Percentiles rank a stretch among this genome's conserved stretches.
Evolutionary conservation across 2,329 filamentous ascomycete species (phyloP).

Genomic region (Neofusicoccum kwambonambiense): DNA sequence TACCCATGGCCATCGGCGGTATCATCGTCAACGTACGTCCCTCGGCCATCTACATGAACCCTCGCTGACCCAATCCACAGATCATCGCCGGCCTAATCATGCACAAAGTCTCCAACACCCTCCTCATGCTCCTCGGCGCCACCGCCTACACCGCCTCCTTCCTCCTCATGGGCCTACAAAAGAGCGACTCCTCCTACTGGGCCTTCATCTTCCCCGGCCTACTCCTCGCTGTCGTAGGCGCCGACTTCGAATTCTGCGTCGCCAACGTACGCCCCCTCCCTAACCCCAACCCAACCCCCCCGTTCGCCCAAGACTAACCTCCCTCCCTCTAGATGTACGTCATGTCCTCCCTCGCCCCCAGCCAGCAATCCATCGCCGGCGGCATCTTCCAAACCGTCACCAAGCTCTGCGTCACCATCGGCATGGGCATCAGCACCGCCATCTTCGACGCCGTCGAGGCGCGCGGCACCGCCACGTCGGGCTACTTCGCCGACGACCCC

Average conservation of each 20-base stretch:
- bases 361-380: conserved; percentile 66
- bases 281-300: too few relatives aligned
- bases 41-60: not conserved
- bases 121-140: conserved; percentile 57
- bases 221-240: conserved; percentile 61
- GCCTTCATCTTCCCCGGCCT: conserved; percentile 63
- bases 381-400: conserved; percentile 68
- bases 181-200: conserved; percentile 60
- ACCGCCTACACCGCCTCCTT: conserved; percentile 46
- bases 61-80: conserved; percentile 12
- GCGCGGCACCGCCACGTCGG: conserved; percentile 30
- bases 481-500: conserved; percentile 44
- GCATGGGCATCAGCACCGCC: conserved; percentile 62
- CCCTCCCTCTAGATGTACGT: conserved; percentile 56
- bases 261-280: conserved; percentile 45
- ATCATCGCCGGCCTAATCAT: conserved; percentile 61
- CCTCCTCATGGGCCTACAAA: conserved; percentile 58
- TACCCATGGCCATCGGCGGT: conserved; percentile 65
- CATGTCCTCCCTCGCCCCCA: conserved; percentile 60
- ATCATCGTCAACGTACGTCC: conserved; percentile 55
- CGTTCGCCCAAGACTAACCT: too few relatives aligned
- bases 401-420: conserved; percentile 58
- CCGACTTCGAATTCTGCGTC: conserved; percentile 70
- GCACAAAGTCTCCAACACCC: conserved; percentile 63
- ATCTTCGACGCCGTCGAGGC: conserved; percentile 51